Base-by-base conservation (phyloP, 352 stramenopile species). In the Blastocystis sp. region DNA sequence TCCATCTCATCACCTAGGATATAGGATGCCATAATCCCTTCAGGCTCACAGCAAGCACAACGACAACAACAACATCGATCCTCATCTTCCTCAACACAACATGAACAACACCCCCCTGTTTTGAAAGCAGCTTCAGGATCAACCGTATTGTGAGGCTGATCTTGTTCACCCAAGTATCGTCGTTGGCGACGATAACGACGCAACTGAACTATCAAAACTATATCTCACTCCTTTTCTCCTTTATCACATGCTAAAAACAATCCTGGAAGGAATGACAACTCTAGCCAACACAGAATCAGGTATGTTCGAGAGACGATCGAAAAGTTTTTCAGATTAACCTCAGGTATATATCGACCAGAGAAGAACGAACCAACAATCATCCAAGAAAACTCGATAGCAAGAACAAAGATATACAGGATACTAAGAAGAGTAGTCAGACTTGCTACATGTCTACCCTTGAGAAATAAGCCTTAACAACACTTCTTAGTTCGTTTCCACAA, bases 301-400 rank as follows among this genome's bases (percentile, higher is more conserved):
- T 79, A 79, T 27, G n/a, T 79, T 30, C 42, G 37, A 53, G 22
- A 17, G 1, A 79, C 2, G 1, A 79, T 53, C 3, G 22, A 48
- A 48, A 79, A 79, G 40, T 60, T 60, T 13, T 19, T 22, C 0
- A 79, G 68, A 17, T 11, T 9, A 1, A 79, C 68, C 11, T 79
- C 68, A 35, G 30, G 6, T 19, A 57, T 37, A 24, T 79, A 79
- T 22, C 51, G 42, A 48, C 17, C 6, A 33, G 37, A 58, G 68
- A 79, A 79, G 19, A 79, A 15, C 6, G 68, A 58, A 4, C 68
- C 68, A 1, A 79, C 59, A 9, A 60, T 53, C 68, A 79, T 56
- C 68, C 68, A 79, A 24, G 68, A 58, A 24, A 79, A 79, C 42
- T 79, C 68, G 13, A 79, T 56, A 22, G 68, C 37, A 30, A 79